phyloP scores from a whole-genome alignment of 73 alveolate genomes.

The Paramecium biaurelia region DNA sequence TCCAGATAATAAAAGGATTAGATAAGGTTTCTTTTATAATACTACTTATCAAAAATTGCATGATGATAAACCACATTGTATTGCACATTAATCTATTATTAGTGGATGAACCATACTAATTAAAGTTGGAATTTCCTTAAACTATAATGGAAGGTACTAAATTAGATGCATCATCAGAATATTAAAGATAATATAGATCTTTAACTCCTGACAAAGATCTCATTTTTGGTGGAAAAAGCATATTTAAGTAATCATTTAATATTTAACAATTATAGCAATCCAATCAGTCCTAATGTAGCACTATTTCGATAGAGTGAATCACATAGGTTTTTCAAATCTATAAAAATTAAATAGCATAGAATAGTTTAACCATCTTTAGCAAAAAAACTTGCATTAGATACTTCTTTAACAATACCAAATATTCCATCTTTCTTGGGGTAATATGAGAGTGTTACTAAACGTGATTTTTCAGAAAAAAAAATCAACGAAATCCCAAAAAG shows the following conservation, averaged over 20 bases:
- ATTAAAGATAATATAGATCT: not conserved
- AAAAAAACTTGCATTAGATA: not conserved
- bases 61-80: not conserved
- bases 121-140: not conserved
- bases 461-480: not conserved
- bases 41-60: slow-evolving; percentile 1
- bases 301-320: not conserved
- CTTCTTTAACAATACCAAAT: not conserved
- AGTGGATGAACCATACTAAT: not conserved
- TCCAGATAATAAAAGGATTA: not conserved
- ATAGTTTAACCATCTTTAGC: not conserved
- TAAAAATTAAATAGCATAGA: not conserved
- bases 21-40: not conserved
- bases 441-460: not conserved
- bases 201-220: not conserved
- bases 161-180: not conserved
- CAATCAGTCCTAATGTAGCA: not conserved
- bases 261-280: not conserved
- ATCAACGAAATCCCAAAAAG: not conserved
- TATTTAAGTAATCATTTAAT: not conserved
- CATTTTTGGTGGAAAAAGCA: not conserved
- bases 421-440: not conserved
- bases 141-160: not conserved
- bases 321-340: not conserved
- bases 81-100: not conserved